These are phyloP conservation scores for Suhomyces vadensis DNA, from an alignment of 805 yeast species.

Conservation along the genomic window DNA sequence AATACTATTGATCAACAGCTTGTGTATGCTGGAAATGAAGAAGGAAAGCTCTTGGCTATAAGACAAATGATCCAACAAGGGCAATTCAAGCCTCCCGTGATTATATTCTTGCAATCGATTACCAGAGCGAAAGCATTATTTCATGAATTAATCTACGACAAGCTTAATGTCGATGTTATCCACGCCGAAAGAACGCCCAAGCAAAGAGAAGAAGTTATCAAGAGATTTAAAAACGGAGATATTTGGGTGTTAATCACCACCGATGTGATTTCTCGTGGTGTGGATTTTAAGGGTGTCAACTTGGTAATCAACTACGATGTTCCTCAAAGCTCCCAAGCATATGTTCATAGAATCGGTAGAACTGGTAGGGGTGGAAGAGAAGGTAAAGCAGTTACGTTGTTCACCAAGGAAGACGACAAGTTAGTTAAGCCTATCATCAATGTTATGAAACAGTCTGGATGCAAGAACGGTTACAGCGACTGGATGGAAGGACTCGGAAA, in stretches of 20 bases:
- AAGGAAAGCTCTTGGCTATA: slow-evolving; percentile 90
- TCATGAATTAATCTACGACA: slow-evolving; percentile 90
- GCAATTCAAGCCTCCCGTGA: slow-evolving; percentile 87
- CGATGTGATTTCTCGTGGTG: slow-evolving; percentile 94
- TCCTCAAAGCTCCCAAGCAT: slow-evolving; percentile 89
- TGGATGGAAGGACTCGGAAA: slow-evolving; percentile 83
- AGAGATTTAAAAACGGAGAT: slow-evolving; percentile 84
- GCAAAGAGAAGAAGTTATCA: slow-evolving; percentile 84
- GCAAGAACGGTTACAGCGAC: slow-evolving; percentile 56
- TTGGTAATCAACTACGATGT: slow-evolving; percentile 95
- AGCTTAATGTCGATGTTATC: slow-evolving; percentile 88
- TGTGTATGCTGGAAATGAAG: slow-evolving; percentile 87
- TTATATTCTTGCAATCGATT: slow-evolving; percentile 88
- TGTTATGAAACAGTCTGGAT: slow-evolving; percentile 93
- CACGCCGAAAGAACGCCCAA: slow-evolving; percentile 91
- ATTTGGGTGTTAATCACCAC: slow-evolving; percentile 97
- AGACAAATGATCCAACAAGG: slow-evolving; percentile 84
- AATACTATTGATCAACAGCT: slow-evolving; percentile 77
- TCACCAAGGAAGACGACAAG: slow-evolving; percentile 82
- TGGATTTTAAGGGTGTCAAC: slow-evolving; percentile 94
- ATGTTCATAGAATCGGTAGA: slow-evolving; percentile 97
- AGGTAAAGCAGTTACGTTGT: slow-evolving; percentile 89
- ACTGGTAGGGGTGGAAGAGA: slow-evolving; percentile 92
- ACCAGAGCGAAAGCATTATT: slow-evolving; percentile 92
- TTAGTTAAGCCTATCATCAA: slow-evolving; percentile 82